Evolutionary conservation across 371 early-diverging fungal genomes (phyloP), one percentile per base, ranked within the genome.

Genomic region (Haplosporangium sp.): DNA sequence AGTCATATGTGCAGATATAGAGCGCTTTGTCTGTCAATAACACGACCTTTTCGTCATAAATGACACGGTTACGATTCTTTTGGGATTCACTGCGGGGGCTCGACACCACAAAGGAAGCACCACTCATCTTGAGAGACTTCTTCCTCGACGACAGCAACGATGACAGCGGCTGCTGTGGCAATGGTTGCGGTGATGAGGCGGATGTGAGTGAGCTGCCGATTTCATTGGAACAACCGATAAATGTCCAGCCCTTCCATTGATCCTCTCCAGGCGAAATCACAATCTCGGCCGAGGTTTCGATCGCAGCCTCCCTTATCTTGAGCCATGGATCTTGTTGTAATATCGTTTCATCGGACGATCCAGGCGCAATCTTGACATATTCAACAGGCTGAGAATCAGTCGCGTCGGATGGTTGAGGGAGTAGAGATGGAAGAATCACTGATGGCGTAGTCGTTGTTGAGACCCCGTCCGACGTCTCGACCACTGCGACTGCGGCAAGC

Each of bases 1-100:
- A 91, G 73, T 92, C 88, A 64, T 90, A 92, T 36, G 89, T 86
- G 74, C 94, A 94, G 36, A 94, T 77, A 68, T 92, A 92, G 0
- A 94, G 63, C 0, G 94, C 92, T 20, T 84, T 83, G 29, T 86
- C 83, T 0, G 94, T 92, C 52, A 94, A 67, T 0, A 92, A 68
- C 0, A 94, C 82, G 4, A 94, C 88, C 75, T 92, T 90, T 73
- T 94, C 93, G 63, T 91, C 90, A 61, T 89, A 89, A 43, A 76
- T 71, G 29, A 76, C 50, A 9, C n/a, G n/a, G n/a, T n/a, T 48
- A 41, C 12, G 58, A 13, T 40, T 37, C 6, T 18, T 9, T 29
- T 18, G 55, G 40, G 5, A 2, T n/a, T 16, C 29, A 1, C 6
- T 55, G 48, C 5, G 40, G 29, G 6, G 46, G 5, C n/a, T 64